Evolutionary conservation across 257 asterid species (phyloP).

Genomic region (Salvia hispanica): DNA sequence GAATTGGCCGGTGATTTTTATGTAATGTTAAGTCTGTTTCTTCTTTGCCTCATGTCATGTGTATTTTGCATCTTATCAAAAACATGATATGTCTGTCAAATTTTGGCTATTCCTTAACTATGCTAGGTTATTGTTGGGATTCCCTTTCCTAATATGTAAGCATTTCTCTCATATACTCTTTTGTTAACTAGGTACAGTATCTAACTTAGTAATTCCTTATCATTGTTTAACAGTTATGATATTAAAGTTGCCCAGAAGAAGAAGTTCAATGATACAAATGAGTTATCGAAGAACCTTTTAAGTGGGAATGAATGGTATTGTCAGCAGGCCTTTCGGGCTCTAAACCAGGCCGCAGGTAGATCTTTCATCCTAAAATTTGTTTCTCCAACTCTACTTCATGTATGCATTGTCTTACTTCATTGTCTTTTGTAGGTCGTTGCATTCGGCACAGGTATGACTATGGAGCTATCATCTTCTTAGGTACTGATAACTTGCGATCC

Average conservation of each 20-base stretch:
- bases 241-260: conserved; percentile 81
- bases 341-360: conserved; percentile 95
- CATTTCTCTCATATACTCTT: conserved; percentile 23
- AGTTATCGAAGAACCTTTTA: conserved; percentile 74
- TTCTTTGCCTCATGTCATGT: neutral
- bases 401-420: conserved; percentile 19
- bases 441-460: conserved; percentile 90
- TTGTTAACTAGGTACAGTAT: conserved; percentile 23
- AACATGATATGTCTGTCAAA: conserved; percentile 26
- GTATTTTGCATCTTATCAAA: neutral
- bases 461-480: conserved; percentile 93
- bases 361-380: neutral
- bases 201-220: conserved; percentile 31
- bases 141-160: conserved; percentile 97
- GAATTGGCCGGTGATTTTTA: conserved; percentile 20
- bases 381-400: neutral
- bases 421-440: conserved; percentile 79
- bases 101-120: conserved; percentile 55
- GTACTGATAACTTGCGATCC: conserved; percentile 40
- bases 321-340: conserved; percentile 95
- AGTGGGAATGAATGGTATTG: conserved; percentile 94
- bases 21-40: neutral
- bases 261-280: conserved; percentile 73
- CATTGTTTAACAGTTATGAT: conserved; percentile 60
- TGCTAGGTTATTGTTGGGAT: conserved; percentile 86